Conservation (phyloP, 2,329 filamentous ascomycete genomes). For the Alternaria metachromatica region DNA sequence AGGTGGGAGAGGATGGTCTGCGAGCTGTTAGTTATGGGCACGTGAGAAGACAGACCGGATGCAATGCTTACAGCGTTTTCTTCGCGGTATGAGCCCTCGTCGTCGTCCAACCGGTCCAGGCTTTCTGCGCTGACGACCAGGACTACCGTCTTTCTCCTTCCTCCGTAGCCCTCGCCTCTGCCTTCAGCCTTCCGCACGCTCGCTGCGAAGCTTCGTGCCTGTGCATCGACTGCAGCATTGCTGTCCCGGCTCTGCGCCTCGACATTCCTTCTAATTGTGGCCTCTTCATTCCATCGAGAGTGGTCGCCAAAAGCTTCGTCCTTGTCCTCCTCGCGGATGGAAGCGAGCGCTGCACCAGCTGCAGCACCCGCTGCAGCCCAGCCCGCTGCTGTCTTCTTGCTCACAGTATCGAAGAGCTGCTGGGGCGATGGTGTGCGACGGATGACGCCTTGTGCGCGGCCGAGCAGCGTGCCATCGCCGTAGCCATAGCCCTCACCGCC, state of each 20-base stretch:
- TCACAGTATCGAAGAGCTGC: constrained; percentile 84
- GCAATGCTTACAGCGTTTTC: constrained; percentile 77
- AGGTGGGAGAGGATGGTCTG: constrained; percentile 82
- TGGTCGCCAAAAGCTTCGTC: constrained; percentile 78
- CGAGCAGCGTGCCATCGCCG: constrained; percentile 68
- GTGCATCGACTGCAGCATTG: constrained; percentile 38
- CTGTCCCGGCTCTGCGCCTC: constrained; percentile 47
- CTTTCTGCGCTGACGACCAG: constrained; percentile 85
- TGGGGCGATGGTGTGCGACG: constrained; percentile 85
- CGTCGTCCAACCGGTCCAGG: constrained; percentile 61
- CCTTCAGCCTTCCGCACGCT: constrained; percentile 30
- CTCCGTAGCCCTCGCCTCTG: constrained; percentile 23
- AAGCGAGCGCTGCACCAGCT: constrained; percentile 80
- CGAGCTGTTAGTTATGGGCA: constrained; percentile 23
- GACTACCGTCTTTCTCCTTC: constrained; percentile 73
- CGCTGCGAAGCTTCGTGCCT: constrained; percentile 42
- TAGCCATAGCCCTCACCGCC: constrained; percentile 20
- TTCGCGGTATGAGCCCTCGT: constrained; percentile 64
- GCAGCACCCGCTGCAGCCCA: constrained; percentile 83
- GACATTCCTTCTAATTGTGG: constrained; percentile 66
- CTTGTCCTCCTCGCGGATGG: constrained; percentile 84
- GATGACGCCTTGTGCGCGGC: constrained; percentile 80
- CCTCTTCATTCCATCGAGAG: constrained; percentile 91
- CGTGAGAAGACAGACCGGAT: neutral
- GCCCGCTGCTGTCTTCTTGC: constrained; percentile 80